Base-by-base conservation (phyloP, 495 filamentous ascomycete genomes). In the Paragyromitra xinjiangensis region DNA sequence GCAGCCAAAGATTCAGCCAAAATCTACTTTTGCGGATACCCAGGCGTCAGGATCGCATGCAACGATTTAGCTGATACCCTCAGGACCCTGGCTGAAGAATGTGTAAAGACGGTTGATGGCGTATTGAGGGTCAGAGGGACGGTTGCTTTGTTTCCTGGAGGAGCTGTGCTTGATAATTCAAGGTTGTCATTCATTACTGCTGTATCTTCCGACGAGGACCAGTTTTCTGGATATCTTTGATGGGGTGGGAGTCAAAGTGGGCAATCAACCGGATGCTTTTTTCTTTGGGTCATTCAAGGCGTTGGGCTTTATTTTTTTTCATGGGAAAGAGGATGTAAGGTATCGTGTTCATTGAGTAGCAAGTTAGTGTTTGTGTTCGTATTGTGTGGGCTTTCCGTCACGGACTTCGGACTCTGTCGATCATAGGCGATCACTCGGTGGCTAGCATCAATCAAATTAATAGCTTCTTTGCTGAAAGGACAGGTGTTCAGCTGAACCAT, bases 11-110 rank as follows among this genome's bases (percentile, higher is more conserved):
- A n/a, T 14, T 58, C 65, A 19, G 59, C 59, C 2, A 11, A 29
- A 4, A 19, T 71, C 14, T 71, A 71, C 44, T 76, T 76, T 34
- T 76, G 73, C 6, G 73, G 73, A 19, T 14, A 51, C 0, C 65
- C 73, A 14, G 73, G 65, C 37, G 50, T 70, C 22, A 9, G 8
- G 26, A 50, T 76, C 3, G 19, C 26, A 7, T 76, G 73, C 24
- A 44, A 11, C 22, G 16, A 59, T 24, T n/a, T 76, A 16, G 24
- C 45, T 39, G 37, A 44, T 45, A 62, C 51, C 6, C 16, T 64
- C 22, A 6, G 58, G 3, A 40, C 58, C 14, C 29, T 76, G 6
- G 16, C n/a, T 58, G 26, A 12, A 6, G 39, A 39, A 14, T 75
- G 73, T 34, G 16, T 22, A 1, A 40, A 71, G n/a, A 12, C 11